Evolutionary conservation across 768 basidiomycete genomes (phyloP), one percentile per base, ranked within the genome.

Genomic region (Suillus americanus): DNA sequence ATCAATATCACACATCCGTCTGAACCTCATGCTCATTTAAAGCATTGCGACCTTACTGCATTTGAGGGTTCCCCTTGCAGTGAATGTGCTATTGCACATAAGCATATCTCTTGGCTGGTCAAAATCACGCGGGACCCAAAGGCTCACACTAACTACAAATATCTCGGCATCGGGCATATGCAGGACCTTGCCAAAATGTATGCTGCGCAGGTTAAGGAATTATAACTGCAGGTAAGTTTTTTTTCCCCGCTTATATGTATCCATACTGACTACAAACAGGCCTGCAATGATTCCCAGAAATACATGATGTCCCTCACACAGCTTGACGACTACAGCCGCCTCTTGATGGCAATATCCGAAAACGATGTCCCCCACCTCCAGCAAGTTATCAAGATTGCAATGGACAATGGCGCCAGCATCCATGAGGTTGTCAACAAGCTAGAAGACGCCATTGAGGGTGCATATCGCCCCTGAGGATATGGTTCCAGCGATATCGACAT

Each of bases 401-500:
- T 67, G 23, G 48, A 68, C 67, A 41, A 41, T 35, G 69, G 69
- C 13, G n/a, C 67, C 1, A 68, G 65, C 25, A 20, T 54, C 5
- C n/a, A 7, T 6, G 43, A n/a, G 16, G 55, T 70, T 8, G 23
- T 63, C 16, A 28, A 53, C 18, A 66, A 37, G 40, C 64, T 70
- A 18, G 59, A 68, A 33, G 25, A 30, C 0, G 65, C 67, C 1
- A 14, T 66, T n/a, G 66, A 62, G 38, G 37, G 62, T 6, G 33
- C 38, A 3, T 63, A 63, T 48, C 14, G 35, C 8, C 41, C 66
- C 4, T 3, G 54, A 45, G 41, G 41, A 1, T 67, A 30, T 3
- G 54, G 20, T 2, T 9, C 18, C 20, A 33, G 43, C 5, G 61
- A 63, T 28, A 12, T 62, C 10, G 70, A 71, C 23, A 40, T 70